Evolutionary conservation across 1,284 basidiomycete genomes (phyloP).

Genomic region (Moniliophthora roreri): DNA sequence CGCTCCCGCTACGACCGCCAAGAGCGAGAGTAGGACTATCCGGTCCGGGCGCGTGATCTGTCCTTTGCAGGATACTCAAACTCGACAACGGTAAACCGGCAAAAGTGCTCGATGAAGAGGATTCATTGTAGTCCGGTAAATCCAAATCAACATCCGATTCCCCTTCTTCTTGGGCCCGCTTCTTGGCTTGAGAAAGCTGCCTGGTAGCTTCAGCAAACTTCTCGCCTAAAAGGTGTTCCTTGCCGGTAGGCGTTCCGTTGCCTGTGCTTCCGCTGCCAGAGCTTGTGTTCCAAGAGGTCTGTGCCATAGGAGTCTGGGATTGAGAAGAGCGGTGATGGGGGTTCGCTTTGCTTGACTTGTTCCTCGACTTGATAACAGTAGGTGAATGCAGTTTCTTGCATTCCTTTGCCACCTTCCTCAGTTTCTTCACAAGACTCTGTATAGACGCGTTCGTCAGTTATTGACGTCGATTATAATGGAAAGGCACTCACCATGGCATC

Average conservation of each 20-base stretch:
- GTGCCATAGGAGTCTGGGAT: constrained; percentile 2
- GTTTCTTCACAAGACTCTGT: constrained; percentile 74
- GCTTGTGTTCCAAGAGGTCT: neutral
- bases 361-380: constrained; percentile 29
- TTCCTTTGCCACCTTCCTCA: constrained; percentile 79
- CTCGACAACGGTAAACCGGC: constrained; percentile 50
- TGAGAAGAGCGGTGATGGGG: neutral
- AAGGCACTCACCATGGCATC: constrained; percentile 65
- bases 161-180: too few species aligned
- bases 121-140: constrained; percentile 50
- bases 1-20: neutral
- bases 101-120: constrained; percentile 29
- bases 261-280: too few species aligned
- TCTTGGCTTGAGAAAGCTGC: constrained; percentile 24
- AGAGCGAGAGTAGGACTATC: constrained; percentile 12
- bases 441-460: constrained; percentile 2
- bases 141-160: constrained; percentile 77
- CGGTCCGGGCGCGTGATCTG: constrained; percentile 28
- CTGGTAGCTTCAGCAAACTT: constrained; percentile 62
- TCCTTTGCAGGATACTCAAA: constrained; percentile 15
- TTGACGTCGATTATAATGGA: neutral
- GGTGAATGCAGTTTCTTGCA: constrained; percentile 69
- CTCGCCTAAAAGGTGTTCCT: constrained; percentile 52
- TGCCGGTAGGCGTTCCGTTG: constrained; percentile 1
- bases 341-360: neutral